phyloP scores from a whole-genome alignment of 2,329 filamentous ascomycete genomes.

The Claviceps monticola region DNA sequence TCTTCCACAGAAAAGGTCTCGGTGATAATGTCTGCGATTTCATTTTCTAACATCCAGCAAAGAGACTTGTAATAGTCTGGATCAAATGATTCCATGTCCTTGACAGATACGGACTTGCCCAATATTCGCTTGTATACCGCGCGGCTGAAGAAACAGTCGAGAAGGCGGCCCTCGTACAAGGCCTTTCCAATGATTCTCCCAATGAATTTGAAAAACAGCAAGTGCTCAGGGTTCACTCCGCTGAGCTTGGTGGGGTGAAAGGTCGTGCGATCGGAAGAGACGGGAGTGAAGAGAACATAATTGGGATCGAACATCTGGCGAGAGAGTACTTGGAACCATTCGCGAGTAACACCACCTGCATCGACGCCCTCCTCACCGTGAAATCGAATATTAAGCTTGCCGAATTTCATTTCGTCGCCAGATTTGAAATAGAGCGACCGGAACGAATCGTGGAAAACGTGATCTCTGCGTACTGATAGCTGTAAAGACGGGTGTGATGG shows the following conservation, averaged over 20 bases:
- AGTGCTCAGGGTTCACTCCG: slow-evolving; percentile 84
- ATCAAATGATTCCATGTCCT: slow-evolving; percentile 98
- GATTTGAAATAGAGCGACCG: slow-evolving; percentile 95
- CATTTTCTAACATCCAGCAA: slow-evolving; percentile 96
- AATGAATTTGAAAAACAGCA: slow-evolving; percentile 99
- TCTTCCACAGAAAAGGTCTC: slow-evolving; percentile 93
- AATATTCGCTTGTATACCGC: slow-evolving; percentile 97
- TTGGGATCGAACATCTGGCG: slow-evolving; percentile 98
- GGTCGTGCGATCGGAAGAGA: slow-evolving; percentile 91
- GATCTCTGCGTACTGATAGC: slow-evolving; percentile 78
- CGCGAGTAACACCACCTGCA: slow-evolving; percentile 89
- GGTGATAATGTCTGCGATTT: slow-evolving; percentile 94
- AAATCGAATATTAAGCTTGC: slow-evolving; percentile 95
- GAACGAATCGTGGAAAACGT: slow-evolving; percentile 97
- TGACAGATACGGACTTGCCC: slow-evolving; percentile 87
- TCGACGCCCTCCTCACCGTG: slow-evolving; percentile 96
- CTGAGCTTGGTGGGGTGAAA: slow-evolving; percentile 97
- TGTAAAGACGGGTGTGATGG: slow-evolving; percentile 62
- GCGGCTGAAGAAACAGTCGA: slow-evolving; percentile 97
- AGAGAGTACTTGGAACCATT: slow-evolving; percentile 97
- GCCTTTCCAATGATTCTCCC: slow-evolving; percentile 97
- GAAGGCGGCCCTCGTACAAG: slow-evolving; percentile 84
- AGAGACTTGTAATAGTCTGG: slow-evolving; percentile 98
- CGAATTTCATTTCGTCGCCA: slow-evolving; percentile 96
- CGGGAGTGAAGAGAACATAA: slow-evolving; percentile 90